Base-by-base conservation (phyloP, 352 stramenopile species). In the Poterioochromonas sp. region DNA sequence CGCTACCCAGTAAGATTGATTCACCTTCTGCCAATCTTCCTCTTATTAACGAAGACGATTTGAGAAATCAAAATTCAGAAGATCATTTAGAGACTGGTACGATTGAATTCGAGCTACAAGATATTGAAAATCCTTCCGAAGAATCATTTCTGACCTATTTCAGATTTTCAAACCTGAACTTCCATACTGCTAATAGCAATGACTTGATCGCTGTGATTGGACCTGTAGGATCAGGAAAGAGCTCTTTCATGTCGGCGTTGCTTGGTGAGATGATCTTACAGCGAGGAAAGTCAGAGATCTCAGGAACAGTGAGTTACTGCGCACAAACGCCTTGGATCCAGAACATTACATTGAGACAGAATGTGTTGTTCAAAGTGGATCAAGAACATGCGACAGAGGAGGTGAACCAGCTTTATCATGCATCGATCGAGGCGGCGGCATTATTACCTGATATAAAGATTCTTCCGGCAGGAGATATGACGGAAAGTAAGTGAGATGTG, bases 401-500 rank as follows among this genome's bases (percentile, higher is more conserved):
- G 15, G 58, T 11, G 11, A 5, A 35, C 5, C 58, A 37, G 8
- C 58, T 5, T 11, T 74, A 74, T 54, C 40, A 54, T 5, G 11
- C 3, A 1, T 8, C 39, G 3, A 35, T 74, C 3, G 1, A 74
- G 53, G 39, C 37, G 0, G 37, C 65, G 5, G 65, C 65, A 18
- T 54, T 74, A 12, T 37, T 54, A n/a, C 40, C 65, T 8, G 84
- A 92, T 49, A 60, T 94, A 22, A 76, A 80, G 22, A 73, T 84
- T 70, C 82, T 94, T 5, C 76, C 86, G 0, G 77, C 83, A n/a
- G 87, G 89, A 22, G 89, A 94, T 70, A 78, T 85, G 60, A 91
- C 86, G 0, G 82, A 89, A 34, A 86, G n/a, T n/a, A n/a, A n/a
- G n/a, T n/a, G n/a, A n/a, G n/a, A n/a, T n/a, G n/a, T n/a, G n/a